A percentile compares a stretch with the other conserved stretches of the same genome.
phyloP scores from a whole-genome alignment of 768 basidiomycete species.

The Leccinum incarnatum region DNA sequence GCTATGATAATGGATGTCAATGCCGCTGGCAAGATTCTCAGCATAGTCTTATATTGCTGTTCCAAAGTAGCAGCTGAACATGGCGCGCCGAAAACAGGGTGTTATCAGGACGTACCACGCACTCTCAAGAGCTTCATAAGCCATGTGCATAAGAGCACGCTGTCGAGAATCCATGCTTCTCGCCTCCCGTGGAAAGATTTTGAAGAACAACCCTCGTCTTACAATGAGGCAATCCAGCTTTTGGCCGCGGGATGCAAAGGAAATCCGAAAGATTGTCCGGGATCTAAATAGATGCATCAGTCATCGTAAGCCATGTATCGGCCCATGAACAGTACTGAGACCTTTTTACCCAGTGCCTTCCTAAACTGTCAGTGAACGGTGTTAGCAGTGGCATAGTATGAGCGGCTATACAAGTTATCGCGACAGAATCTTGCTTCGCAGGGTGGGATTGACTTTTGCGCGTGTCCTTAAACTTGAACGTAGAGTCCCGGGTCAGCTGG shows the following conservation, averaged over 20 bases:
- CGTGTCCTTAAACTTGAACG: too few species aligned
- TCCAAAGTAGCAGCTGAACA: too few species aligned
- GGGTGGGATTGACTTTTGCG: constrained; percentile 29
- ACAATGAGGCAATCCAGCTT: too few species aligned
- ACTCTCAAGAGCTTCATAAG: constrained; percentile 66
- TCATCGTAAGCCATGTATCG: constrained; percentile 9
- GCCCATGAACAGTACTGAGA: constrained; percentile 57
- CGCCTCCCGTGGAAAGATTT: constrained; percentile 71
- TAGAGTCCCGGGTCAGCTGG: too few species aligned
- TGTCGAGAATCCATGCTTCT: constrained; percentile 77
- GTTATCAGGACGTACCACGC: constrained; percentile 25
- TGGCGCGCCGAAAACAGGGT: too few species aligned
- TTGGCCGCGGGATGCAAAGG: constrained; percentile 25
- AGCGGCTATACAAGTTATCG: constrained; percentile 70
- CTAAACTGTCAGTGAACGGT: constrained; percentile 43
- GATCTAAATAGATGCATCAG: constrained; percentile 42
- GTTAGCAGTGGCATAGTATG: constrained; percentile 50
- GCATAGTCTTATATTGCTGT: too few species aligned
- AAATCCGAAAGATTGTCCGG: constrained; percentile 52
- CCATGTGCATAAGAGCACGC: constrained; percentile 61
- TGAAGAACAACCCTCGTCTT: constrained; percentile 47
- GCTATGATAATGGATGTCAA: too few species aligned
- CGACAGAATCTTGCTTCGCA: constrained; percentile 59
- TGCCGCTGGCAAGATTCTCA: too few species aligned
- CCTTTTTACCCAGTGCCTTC: constrained; percentile 54